Conservation (phyloP, 1,284 basidiomycete genomes). For the Moesziomyces aphidis region DNA sequence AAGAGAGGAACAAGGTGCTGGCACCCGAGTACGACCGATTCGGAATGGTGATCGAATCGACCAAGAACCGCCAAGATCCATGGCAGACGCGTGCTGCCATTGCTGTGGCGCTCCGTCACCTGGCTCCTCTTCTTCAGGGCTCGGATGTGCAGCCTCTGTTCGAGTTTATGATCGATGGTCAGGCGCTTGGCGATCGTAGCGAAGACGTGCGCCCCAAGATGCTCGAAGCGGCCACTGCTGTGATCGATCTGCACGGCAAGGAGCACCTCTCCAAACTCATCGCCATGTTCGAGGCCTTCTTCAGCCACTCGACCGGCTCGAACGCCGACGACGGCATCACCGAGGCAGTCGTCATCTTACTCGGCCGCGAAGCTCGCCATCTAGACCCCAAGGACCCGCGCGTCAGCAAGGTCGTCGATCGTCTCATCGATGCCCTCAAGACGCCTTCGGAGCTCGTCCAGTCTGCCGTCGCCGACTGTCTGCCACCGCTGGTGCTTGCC, state of each 20-base stretch:
- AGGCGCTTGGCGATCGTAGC: constrained; percentile 88
- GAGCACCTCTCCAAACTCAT: constrained; percentile 81
- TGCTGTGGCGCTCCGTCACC: constrained; percentile 77
- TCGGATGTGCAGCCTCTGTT: constrained; percentile 83
- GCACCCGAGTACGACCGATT: constrained; percentile 71
- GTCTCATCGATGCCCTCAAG: constrained; percentile 89
- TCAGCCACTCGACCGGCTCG: constrained; percentile 70
- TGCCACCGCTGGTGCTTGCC: constrained; percentile 84
- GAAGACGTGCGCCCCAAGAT: constrained; percentile 86
- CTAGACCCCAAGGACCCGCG: constrained; percentile 74
- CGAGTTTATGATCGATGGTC: constrained; percentile 83
- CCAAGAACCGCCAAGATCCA: constrained; percentile 90
- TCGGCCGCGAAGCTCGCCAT: constrained; percentile 92
- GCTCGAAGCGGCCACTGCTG: constrained; percentile 83
- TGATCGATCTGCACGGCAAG: constrained; percentile 87
- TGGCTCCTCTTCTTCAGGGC: constrained; percentile 78
- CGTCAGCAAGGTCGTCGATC: constrained; percentile 77
- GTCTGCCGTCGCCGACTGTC: constrained; percentile 88
- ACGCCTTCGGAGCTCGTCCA: constrained; percentile 97
- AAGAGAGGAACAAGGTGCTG: constrained; percentile 87
- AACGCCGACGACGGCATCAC: constrained; percentile 73
- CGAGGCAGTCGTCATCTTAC: constrained; percentile 93
- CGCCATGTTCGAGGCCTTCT: constrained; percentile 83
- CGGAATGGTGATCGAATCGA: constrained; percentile 92
- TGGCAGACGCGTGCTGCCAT: constrained; percentile 87